These are phyloP conservation scores for Plasmodium inui DNA, from an alignment of 169 alveolate species.

Conservation along the genomic window DNA sequence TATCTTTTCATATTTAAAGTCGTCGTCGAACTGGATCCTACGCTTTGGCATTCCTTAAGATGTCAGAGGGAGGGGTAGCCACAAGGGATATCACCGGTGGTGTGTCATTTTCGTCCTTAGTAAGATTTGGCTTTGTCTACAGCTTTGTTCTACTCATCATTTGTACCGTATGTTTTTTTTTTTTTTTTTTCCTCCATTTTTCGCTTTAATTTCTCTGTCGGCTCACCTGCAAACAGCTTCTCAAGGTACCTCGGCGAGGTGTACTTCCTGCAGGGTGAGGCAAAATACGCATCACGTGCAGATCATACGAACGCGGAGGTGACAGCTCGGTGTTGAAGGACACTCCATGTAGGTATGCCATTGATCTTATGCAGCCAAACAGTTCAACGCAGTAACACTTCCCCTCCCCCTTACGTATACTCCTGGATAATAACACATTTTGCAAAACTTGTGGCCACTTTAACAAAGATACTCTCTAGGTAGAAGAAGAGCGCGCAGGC, in stretches of 20 bases:
- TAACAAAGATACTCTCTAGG: slow-evolving; percentile 31
- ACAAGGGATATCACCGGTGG: neutral
- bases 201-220: neutral
- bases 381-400: neutral
- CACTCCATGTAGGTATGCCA: neutral
- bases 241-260: slow-evolving; percentile 32
- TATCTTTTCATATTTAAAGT: slow-evolving; percentile 34
- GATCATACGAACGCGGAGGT: neutral
- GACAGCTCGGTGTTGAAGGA: neutral
- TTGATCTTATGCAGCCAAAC: neutral
- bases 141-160: neutral
- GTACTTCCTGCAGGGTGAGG: slow-evolving; percentile 14
- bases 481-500: slow-evolving; percentile 43
- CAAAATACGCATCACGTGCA: neutral
- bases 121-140: neutral
- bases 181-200: neutral
- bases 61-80: neutral
- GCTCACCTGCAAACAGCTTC: slow-evolving; percentile 12
- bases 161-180: neutral
- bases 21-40: neutral
- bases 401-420: slow-evolving; percentile 31
- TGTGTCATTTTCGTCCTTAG: neutral
- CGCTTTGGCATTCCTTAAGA: slow-evolving; percentile 5
- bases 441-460: slow-evolving; percentile 36
- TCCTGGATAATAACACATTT: slow-evolving; percentile 56